Conservation (phyloP, 192 early-diverging fungal genomes). For the Gryganskiella cystojenkinii region DNA sequence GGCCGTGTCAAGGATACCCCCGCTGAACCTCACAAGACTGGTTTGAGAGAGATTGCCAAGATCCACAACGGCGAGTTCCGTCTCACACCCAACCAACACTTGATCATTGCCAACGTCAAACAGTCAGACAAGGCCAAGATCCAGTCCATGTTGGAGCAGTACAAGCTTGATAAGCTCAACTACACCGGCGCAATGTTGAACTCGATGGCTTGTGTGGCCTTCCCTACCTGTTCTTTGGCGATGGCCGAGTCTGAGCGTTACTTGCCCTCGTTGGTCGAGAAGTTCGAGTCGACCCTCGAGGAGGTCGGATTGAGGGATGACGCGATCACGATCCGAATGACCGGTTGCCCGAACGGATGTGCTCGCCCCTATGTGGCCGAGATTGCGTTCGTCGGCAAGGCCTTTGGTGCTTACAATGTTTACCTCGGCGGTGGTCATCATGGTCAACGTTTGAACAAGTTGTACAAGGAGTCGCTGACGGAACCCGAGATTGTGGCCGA, state of each 20-base stretch:
- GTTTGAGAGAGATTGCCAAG: constrained; percentile 81
- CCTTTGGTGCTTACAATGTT: constrained; percentile 93
- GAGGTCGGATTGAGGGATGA: constrained; percentile 85
- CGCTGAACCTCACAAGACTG: constrained; percentile 77
- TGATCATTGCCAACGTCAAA: constrained; percentile 83
- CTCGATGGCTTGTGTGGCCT: constrained; percentile 95
- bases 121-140: constrained; percentile 77
- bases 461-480: constrained; percentile 89
- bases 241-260: constrained; percentile 99
- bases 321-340: constrained; percentile 96
- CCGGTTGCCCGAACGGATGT: constrained; percentile 98
- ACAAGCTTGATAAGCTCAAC: constrained; percentile 85
- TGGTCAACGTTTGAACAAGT: constrained; percentile 91
- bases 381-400: constrained; percentile 96
- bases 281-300: constrained; percentile 84
- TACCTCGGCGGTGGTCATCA: constrained; percentile 91
- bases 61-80: constrained; percentile 83
- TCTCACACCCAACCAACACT: constrained; percentile 93
- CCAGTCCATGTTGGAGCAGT: constrained; percentile 76
- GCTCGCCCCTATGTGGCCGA: constrained; percentile 95
- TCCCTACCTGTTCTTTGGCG: constrained; percentile 94
- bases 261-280: constrained; percentile 83
- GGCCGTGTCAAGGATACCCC: constrained; percentile 90
- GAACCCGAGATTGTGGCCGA: constrained; percentile 89
- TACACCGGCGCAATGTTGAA: constrained; percentile 85